These are phyloP conservation scores for Vitis hybrid DNA, from an alignment of 177 flowering plant genomes.

Conservation along the genomic window DNA sequence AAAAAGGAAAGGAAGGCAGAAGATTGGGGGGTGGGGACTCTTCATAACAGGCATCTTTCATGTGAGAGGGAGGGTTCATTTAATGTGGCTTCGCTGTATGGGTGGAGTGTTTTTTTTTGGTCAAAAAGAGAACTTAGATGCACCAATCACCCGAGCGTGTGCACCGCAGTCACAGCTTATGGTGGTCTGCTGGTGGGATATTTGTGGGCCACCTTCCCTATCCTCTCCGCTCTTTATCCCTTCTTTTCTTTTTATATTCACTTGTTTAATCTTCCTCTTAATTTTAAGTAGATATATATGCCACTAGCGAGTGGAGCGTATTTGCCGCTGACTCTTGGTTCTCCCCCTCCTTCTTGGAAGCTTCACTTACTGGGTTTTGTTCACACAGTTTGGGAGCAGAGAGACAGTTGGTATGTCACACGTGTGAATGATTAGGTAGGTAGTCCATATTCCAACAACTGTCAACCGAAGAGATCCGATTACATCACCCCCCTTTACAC, in stretches of 20 bases:
- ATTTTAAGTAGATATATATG: background rate
- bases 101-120: no score
- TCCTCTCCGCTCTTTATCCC: no score
- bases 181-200: conserved; percentile 19
- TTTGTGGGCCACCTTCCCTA: background rate
- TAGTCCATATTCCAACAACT: conserved; percentile 1
- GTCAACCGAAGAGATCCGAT: background rate
- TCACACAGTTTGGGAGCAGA: background rate
- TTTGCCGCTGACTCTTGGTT: background rate
- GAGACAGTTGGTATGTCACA: background rate
- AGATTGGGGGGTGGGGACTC: no score
- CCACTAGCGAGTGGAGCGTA: background rate
- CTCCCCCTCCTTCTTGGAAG: background rate
- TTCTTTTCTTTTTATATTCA: background rate
- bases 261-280: background rate
- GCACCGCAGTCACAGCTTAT: conserved; percentile 21
- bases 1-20: background rate
- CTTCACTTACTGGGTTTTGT: background rate
- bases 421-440: background rate
- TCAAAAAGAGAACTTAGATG: background rate
- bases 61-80: no score
- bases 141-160: conserved; percentile 13
- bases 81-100: no score
- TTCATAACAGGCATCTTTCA: no score
- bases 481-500: background rate